These are phyloP conservation scores for Phlebiopsis gigantea DNA, from an alignment of 768 basidiomycete species.

Conservation along the genomic window DNA sequence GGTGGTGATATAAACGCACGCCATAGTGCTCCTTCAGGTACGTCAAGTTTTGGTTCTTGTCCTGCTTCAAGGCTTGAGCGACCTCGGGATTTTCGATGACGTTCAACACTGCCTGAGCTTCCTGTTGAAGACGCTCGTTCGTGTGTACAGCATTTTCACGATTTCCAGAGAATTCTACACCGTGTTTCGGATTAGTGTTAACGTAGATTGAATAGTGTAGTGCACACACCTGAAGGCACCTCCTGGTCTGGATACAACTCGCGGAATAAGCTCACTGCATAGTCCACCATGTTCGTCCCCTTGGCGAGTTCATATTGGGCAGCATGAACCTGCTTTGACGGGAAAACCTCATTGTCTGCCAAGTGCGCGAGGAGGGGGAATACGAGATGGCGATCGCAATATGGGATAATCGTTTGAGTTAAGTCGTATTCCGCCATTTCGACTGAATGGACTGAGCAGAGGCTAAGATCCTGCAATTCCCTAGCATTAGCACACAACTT, in stretches of 20 bases:
- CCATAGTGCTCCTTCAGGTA: constrained; percentile 91
- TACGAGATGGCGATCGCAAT: constrained; percentile 91
- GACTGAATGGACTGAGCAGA: background rate
- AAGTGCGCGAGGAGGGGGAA: constrained; percentile 92
- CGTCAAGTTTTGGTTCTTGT: constrained; percentile 94
- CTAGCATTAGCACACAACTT: background rate
- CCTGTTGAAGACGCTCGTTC: constrained; percentile 79
- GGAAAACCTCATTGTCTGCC: constrained; percentile 67
- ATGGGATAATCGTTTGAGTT: constrained; percentile 84
- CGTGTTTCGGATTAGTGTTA: background rate
- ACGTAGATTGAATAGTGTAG: too few relatives aligned
- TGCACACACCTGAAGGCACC: constrained; percentile 56
- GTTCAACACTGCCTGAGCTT: constrained; percentile 89
- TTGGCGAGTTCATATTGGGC: constrained; percentile 98
- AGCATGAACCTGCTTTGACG: constrained; percentile 70
- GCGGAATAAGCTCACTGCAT: constrained; percentile 74
- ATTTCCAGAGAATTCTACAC: constrained; percentile 77
- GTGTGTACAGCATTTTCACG: constrained; percentile 78
- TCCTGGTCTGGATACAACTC: constrained; percentile 71
- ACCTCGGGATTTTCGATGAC: constrained; percentile 98
- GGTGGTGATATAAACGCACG: constrained; percentile 38
- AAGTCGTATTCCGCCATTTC: constrained; percentile 89
- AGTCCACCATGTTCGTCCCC: constrained; percentile 98
- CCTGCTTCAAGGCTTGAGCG: constrained; percentile 88
- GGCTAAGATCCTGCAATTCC: background rate